A percentile compares a stretch with the other conserved stretches of the same genome.
Evolutionary conservation across 2,329 filamentous ascomycete genomes (phyloP).

Genomic region (Zalaria sp.): DNA sequence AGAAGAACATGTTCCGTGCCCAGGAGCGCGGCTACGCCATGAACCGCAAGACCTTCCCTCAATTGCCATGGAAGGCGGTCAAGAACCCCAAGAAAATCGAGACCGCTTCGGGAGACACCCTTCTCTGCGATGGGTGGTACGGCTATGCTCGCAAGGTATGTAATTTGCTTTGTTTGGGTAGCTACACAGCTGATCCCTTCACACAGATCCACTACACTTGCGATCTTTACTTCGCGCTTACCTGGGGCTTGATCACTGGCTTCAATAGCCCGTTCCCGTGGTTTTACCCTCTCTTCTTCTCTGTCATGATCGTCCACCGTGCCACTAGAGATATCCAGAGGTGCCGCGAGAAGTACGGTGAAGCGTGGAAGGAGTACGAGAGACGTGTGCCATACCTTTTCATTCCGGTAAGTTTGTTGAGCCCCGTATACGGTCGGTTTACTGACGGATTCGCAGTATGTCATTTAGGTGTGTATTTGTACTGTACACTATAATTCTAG

Average conservation of each 20-base stretch:
- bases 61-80: conserved; percentile 76
- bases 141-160: conserved; percentile 25
- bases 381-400: conserved; percentile 69
- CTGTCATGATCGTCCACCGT: conserved; percentile 65
- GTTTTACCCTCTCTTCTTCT: conserved; percentile 80
- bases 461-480: too few species aligned
- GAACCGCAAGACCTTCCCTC: conserved; percentile 69
- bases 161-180: conserved; percentile 1
- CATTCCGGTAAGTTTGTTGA: conserved; percentile 42
- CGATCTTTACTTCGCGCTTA: conserved; percentile 63
- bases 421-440: too few species aligned
- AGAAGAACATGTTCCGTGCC: conserved; percentile 85
- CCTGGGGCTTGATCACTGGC: conserved; percentile 70
- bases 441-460: too few species aligned
- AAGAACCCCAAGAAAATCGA: conserved; percentile 68
- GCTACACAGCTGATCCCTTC: not conserved
- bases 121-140: conserved; percentile 78
- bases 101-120: conserved; percentile 57
- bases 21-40: conserved; percentile 58
- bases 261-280: conserved; percentile 73
- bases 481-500: too few species aligned
- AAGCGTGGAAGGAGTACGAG: conserved; percentile 72
- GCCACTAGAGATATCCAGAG: conserved; percentile 60
- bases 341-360: conserved; percentile 66
- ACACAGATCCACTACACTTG: conserved; percentile 53